phyloP scores from a whole-genome alignment of 208 protist genomes.

The Tritrichomonas foetus region DNA sequence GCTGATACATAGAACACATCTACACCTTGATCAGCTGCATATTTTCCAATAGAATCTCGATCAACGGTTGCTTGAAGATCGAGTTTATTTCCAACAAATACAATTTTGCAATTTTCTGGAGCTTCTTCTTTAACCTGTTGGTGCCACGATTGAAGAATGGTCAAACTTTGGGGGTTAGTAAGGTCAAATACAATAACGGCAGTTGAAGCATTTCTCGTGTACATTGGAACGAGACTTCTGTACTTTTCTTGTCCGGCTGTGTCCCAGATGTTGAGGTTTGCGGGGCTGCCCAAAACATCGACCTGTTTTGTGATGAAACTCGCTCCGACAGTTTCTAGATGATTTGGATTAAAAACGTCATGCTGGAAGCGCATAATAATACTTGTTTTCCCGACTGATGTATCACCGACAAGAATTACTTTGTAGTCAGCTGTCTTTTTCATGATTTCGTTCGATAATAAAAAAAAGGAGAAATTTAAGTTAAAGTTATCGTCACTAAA shows the following conservation, averaged over 20 bases:
- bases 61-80: background rate
- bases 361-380: slow-evolving; percentile 38
- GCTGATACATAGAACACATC: background rate
- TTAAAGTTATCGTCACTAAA: too few relatives aligned
- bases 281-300: background rate
- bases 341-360: slow-evolving; percentile 37
- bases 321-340: background rate
- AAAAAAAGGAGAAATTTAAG: too few relatives aligned
- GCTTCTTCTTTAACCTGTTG: background rate
- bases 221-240: background rate
- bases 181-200: background rate
- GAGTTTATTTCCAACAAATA: slow-evolving; percentile 18
- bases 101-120: background rate
- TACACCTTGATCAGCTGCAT: too few relatives aligned
- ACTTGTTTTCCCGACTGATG: slow-evolving; percentile 48
- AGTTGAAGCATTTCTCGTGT: background rate
- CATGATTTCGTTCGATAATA: too few relatives aligned
- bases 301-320: background rate
- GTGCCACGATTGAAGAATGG: background rate
- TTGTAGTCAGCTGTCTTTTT: background rate
- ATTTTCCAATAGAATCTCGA: too few relatives aligned
- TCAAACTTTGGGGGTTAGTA: background rate
- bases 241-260: slow-evolving; percentile 21
- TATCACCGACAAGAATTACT: slow-evolving; percentile 41
- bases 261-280: background rate